These are phyloP conservation scores for Beauveria medogensis DNA, from an alignment of 2,329 filamentous ascomycete species.

Conservation along the genomic window DNA sequence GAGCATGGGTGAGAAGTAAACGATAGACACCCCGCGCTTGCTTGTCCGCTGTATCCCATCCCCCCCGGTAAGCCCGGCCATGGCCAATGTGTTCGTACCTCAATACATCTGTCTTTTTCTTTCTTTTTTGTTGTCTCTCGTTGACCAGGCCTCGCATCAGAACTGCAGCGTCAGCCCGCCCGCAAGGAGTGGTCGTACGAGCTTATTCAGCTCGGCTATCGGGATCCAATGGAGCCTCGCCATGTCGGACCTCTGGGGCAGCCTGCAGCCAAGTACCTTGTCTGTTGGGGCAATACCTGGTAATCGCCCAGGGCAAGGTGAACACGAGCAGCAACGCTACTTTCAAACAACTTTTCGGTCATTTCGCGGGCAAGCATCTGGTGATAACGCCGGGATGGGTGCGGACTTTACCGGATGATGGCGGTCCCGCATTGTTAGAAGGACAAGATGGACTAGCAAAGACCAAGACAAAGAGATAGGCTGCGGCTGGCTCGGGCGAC, in stretches of 20 bases:
- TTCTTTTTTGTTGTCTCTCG: no score
- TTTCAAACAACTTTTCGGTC: no score
- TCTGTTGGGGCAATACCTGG: slow-evolving; percentile 2
- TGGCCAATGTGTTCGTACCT: no score
- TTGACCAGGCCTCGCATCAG: no score
- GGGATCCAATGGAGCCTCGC: slow-evolving; percentile 4
- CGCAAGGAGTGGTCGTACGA: slow-evolving; percentile 3
- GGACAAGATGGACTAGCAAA: no score
- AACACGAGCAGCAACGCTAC: background rate
- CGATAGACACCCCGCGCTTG: no score
- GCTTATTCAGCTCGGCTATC: slow-evolving; percentile 9
- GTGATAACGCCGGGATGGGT: background rate
- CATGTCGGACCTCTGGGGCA: background rate
- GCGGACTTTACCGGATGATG: background rate
- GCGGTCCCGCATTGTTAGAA: background rate
- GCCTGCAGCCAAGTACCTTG: background rate
- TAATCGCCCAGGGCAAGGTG: background rate
- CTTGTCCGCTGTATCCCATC: no score
- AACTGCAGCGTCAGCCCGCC: background rate
- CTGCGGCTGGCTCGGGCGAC: background rate
- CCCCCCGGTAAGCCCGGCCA: no score
- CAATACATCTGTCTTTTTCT: no score
- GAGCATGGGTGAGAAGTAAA: no score
- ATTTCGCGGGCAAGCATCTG: background rate
- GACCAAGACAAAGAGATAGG: background rate